A percentile compares a stretch with the other conserved stretches of the same genome.
Evolutionary conservation across 306 rosid genomes (phyloP).

Genomic region (Cucurbita maxima): DNA sequence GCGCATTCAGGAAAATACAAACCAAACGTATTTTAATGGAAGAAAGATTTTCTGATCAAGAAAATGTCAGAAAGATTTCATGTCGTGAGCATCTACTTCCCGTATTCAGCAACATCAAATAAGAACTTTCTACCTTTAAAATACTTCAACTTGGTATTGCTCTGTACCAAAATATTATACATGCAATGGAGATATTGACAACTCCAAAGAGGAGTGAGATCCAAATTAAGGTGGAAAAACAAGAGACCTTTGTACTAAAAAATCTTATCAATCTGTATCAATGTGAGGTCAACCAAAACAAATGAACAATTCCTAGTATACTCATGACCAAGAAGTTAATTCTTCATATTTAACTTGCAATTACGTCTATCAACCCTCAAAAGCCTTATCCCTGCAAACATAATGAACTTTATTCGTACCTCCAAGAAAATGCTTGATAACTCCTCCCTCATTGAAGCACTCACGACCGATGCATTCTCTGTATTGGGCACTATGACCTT

Average conservation of each 20-base stretch:
- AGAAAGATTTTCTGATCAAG: neutral
- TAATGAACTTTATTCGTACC: constrained; percentile 21
- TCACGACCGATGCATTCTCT: constrained; percentile 39
- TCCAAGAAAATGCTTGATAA: constrained; percentile 80
- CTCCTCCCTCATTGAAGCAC: constrained; percentile 70
- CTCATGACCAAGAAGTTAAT: neutral
- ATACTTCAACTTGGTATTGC: neutral
- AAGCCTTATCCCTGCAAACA: neutral
- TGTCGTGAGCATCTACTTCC: neutral
- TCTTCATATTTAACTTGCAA: neutral
- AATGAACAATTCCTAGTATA: neutral
- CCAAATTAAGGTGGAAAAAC: neutral
- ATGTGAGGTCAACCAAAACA: neutral
- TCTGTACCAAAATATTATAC: neutral
- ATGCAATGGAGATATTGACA: neutral
- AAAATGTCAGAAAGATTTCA: neutral
- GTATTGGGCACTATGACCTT: constrained; percentile 58
- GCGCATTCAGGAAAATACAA: neutral
- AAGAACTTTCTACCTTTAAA: neutral
- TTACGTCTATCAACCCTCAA: neutral
- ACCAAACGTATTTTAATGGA: neutral
- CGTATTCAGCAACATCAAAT: neutral
- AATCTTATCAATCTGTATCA: neutral
- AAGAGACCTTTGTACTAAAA: neutral
- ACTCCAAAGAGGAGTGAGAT: neutral